Conservation (phyloP, 352 stramenopile species). For the Phytopythium boreale region DNA sequence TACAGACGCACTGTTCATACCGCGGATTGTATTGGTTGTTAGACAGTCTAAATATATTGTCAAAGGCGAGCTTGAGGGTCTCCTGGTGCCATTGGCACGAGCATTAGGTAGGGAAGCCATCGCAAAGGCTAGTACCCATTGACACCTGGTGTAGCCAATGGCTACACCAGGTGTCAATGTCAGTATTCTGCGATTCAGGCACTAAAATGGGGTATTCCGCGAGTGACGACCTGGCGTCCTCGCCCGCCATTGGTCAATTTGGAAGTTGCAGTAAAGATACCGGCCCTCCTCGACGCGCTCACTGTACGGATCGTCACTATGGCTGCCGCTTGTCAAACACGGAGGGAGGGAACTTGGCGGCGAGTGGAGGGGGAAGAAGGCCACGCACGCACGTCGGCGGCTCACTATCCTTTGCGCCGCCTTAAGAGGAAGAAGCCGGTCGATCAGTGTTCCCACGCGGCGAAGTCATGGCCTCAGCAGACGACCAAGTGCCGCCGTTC, state of each 20-base stretch:
- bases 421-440: not conserved
- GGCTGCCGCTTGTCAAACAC: not conserved
- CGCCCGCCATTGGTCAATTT: not conserved
- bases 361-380: not conserved
- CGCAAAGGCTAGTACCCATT: too few species aligned
- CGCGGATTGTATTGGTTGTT: too few species aligned
- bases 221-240: not conserved
- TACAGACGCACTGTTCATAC: too few species aligned
- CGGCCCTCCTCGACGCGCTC: too few species aligned
- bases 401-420: not conserved
- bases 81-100: too few species aligned
- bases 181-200: not conserved
- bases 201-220: not conserved
- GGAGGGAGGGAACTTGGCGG: not conserved
- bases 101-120: too few species aligned
- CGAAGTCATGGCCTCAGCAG: not conserved
- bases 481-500: conserved; percentile 32
- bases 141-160: too few species aligned
- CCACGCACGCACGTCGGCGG: not conserved
- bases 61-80: too few species aligned
- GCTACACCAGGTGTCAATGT: too few species aligned
- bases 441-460: not conserved
- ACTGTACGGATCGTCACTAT: too few species aligned
- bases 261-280: not conserved
- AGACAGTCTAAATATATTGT: too few species aligned